Base-by-base conservation (phyloP, 2,329 filamentous ascomycete genomes). In the Alternaria hordeiaustralica region DNA sequence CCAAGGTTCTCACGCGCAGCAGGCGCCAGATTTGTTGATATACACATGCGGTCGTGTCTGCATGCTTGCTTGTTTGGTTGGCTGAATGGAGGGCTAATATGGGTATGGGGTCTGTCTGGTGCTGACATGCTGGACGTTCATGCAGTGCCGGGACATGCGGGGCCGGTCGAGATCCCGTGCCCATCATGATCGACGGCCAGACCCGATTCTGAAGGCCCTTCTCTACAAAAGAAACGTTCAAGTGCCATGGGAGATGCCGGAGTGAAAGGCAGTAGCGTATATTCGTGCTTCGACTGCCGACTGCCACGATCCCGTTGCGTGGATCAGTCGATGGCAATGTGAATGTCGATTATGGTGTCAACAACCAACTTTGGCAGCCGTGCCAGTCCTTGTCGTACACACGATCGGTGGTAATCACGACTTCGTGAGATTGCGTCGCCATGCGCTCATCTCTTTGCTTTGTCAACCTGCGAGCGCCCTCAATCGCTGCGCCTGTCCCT, bases 111-210 rank as follows among this genome's bases (percentile, higher is more conserved):
- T 26, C 55, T 58, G 28, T 21, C 47, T 20, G 36, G 44, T 21
- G 45, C 51, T 41, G 13, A 26, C 51, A 41, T 41, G 51, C 13
- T n/a, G 53, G 13, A 44, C 36, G 36, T 44, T 25, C 59, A 53
- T 46, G 54, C 53, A 58, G 55, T 41, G 13, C 33, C 59, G 46
- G 59, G 45, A 46, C 46, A 50, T 60, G 60, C 50, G 60, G 60
- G 60, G 60, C 60, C 56, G 60, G 33, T 23, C 25, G 44, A 33
- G 28, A 53, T 62, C 15, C 55, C 43, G 41, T 47, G 55, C 49
- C 43, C 15, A n/a, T 21, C 33, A 47, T 21, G 59, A 61, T 58
- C 54, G 59, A 30, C 54, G 9, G 36, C 33, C 51, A 58, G 54
- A 43, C 18, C 30, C 33, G 47, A 57, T 61, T 33, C 45, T 47